A percentile compares a stretch with the other conserved stretches of the same genome.
These are phyloP conservation scores for Begonia peltatifolia DNA, from an alignment of 306 rosid species.

Conservation along the genomic window DNA sequence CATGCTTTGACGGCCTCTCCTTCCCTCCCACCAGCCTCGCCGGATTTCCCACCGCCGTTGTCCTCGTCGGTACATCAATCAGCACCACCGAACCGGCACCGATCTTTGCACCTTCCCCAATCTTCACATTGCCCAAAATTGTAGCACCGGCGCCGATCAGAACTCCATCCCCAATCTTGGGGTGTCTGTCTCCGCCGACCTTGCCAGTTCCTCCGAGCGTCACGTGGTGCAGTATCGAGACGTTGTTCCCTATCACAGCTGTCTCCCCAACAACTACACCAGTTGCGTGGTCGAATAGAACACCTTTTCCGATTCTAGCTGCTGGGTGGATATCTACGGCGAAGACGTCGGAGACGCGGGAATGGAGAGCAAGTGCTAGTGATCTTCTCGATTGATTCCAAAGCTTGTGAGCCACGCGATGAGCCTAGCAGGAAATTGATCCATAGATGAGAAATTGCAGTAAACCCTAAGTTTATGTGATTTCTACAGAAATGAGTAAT, in stretches of 20 bases:
- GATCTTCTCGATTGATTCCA: conserved; percentile 77
- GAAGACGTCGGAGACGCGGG: conserved; percentile 70
- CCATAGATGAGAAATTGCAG: neutral
- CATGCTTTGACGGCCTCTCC: conserved; percentile 55
- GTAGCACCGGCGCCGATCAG: conserved; percentile 95
- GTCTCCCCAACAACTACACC: conserved; percentile 25
- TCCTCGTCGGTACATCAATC: conserved; percentile 64
- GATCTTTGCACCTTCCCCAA: conserved; percentile 84
- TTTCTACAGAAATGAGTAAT: neutral
- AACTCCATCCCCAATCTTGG: conserved; percentile 87
- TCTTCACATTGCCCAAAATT: conserved; percentile 12
- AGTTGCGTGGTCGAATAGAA: conserved; percentile 79
- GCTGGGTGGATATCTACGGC: conserved; percentile 95
- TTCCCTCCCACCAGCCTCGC: conserved; percentile 91
- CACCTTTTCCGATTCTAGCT: conserved; percentile 67
- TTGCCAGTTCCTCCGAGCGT: conserved; percentile 96
- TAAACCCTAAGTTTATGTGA: too few relatives aligned
- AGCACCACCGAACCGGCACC: conserved; percentile 93
- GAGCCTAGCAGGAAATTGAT: conserved; percentile 32
- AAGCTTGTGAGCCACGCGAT: conserved; percentile 64
- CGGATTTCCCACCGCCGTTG: conserved; percentile 75
- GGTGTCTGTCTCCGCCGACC: conserved; percentile 79
- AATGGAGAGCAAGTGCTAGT: conserved; percentile 69
- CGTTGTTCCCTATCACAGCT: conserved; percentile 87
- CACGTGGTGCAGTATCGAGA: conserved; percentile 83